Evolutionary conservation across 1,139 yeast genomes (phyloP), one percentile per base, ranked within the genome.

Genomic region (Geotrichum carabidarum): DNA sequence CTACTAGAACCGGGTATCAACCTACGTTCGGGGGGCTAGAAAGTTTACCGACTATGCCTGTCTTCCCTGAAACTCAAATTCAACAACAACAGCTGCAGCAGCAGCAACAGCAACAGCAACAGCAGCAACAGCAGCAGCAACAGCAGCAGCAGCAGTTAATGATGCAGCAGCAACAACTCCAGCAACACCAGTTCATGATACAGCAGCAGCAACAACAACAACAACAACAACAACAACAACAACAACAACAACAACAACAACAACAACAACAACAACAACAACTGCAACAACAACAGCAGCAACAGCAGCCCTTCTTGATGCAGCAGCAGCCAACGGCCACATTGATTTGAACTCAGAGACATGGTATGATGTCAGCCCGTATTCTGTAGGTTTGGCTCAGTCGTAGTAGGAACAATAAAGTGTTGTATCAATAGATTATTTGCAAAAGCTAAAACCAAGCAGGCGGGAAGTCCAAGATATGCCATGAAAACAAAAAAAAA

Each of bases 1-100:
- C 14, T 17, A 42, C 11, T 27, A 42, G 44, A 46, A 50, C 30
- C 14, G 32, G 35, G 9, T 51, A 51, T 37, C 54, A 45, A 14
- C 44, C 44, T 12, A 38, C 51, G n/a, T 48, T 38, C 17, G 51
- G 51, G 1, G 51, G 51, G 8, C 45, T 37, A 6, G 51, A 48
- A 15, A 38, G 35, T 37, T 30, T 48, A 8, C 44, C 51, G 11
- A 31, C 34, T 6, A 37, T 27, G 34, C 44, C 44, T 5, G 44
- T 42, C 3, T 42, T 42, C 15, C 44, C 44, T 22, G 34, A 42
- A 9, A 42, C 44, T n/a, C 44, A 42, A 11, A 5, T n/a, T 12
- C 32, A 22, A n/a, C 44, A 22, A 14, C 44, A 42, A 27, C 44
- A 42, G 34, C 34, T 4, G 15, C 44, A 42, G 34, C 44, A 42